Evolutionary conservation across 768 basidiomycete species (phyloP), one percentile per base, ranked within the genome.

Genomic region (Russula olivacea): DNA sequence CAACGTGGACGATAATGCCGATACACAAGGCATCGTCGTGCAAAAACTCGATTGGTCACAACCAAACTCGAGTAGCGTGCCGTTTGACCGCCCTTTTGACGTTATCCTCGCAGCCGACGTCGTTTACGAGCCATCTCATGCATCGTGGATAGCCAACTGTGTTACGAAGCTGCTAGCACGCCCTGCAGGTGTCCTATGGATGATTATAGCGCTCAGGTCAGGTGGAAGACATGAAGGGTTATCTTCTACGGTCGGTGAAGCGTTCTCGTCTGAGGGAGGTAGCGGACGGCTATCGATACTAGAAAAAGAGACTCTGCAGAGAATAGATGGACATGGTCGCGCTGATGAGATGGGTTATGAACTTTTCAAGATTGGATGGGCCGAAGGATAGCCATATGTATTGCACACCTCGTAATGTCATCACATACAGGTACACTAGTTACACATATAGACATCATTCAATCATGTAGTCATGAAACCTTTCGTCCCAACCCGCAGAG

Each of bases 101-200:
- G 69, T 90, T 25, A 79, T 93, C 36, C 75, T 93, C 43, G 91
- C 85, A 0, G 89, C 91, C 36, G 90, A 93, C 67, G 84, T 91
- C 57, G 78, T 92, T 10, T 93, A 93, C 72, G 81, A 90, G 64
- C 81, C 83, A 0, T 73, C 78, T 19, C 90, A 91, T 70, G 86
- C 88, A 3, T 61, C 71, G 11, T 89, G 85, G 86, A 87, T 93
- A 69, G 80, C 81, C 56, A 70, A 68, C 4, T 89, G 88, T 58
- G 84, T 87, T 23, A 78, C 79, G 68, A 73, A 69, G 40, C 74
- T 83, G 49, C 77, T 92, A 43, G 67, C 61, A 1, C 67, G 58
- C 10, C 63, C 71, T 28, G 38, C 67, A 34, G 83, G 85, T 1
- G 76, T 83, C 3, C 89, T 92, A 71, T 89, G 88, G 82, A 76